Evolutionary conservation across 2,329 filamentous ascomycete genomes (phyloP).

Genomic region (Fusarium buxicola): DNA sequence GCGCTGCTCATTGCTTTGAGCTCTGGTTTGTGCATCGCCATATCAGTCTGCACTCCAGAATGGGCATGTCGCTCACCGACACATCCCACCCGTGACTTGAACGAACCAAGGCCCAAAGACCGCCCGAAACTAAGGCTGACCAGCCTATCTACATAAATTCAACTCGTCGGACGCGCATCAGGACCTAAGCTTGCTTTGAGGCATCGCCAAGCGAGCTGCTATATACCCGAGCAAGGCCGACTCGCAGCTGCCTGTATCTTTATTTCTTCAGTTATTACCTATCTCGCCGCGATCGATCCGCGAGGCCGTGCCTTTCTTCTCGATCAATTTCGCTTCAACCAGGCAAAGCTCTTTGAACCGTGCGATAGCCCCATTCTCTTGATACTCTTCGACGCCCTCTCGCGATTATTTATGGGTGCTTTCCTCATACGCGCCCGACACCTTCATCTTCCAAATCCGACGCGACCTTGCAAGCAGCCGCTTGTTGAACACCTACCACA

Average conservation of each 20-base stretch:
- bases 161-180: constrained; percentile 27
- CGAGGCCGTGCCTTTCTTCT: constrained; percentile 28
- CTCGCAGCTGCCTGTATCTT: constrained; percentile 12
- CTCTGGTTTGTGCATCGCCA: constrained; percentile 25
- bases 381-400: constrained; percentile 1
- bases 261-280: not conserved
- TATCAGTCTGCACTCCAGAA: constrained; percentile 25
- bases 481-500: constrained; percentile 25
- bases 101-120: constrained; percentile 23
- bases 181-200: constrained; percentile 21
- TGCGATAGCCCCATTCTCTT: constrained; percentile 23
- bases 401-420: constrained; percentile 3
- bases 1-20: constrained; percentile 22
- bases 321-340: constrained; percentile 11
- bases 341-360: constrained; percentile 6
- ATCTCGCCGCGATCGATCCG: constrained; percentile 10
- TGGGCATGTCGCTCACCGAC: constrained; percentile 26
- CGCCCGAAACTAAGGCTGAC: constrained; percentile 7
- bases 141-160: constrained; percentile 10
- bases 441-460: constrained; percentile 10
- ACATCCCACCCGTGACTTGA: constrained; percentile 30
- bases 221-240: constrained; percentile 27
- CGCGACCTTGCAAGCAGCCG: constrained; percentile 11
- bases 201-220: constrained; percentile 27
- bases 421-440: constrained; percentile 1